Evolutionary conservation across 2,329 filamentous ascomycete genomes (phyloP), one percentile per base, ranked within the genome.

Genomic region (Pyrenophora seminiperda): DNA sequence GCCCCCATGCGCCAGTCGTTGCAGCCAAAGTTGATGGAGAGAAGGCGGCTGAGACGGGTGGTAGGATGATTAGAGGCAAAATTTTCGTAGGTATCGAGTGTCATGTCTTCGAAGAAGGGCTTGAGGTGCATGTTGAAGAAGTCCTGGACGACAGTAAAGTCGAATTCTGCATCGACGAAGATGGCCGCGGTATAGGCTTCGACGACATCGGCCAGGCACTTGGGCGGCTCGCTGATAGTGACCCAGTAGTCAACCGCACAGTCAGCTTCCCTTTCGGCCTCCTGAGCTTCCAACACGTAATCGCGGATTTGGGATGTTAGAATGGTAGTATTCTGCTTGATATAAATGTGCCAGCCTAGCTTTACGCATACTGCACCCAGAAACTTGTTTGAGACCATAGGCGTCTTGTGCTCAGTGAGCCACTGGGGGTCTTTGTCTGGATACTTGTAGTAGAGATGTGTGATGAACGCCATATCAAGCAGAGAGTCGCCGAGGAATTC

Each of bases 321-420:
- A 5, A 79, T 75, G 0, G 84, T 58, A 20, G 76, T 73, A 50
- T 76, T 75, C 47, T 77, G 76, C 3, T 79, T 81, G 13, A 97
- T 75, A 67, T 93, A 86, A 40, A 79, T 83, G 67, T 97, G 86
- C 47, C 97, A 87, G 0, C 83, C 87, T 0, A 97, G 81, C 39
- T 84, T 81, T 3, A 95, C 90, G 51, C 88, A 88, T 3, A 97
- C 78, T 14, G 86, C 90, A 1, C 89, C 91, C 1, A 97, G 81
- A 67, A 97, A 99, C 53, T 92, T 91, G 75, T 99, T 99, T 44
- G 90, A 94, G 0, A 94, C 92, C 90, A 99, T 97, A n/a, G 92
- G 91, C 86, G 95, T 97, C 76, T 97, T 97, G 79, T 97, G 93
- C 73, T 97, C 94, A 0, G 94, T 97, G 51, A 99, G 79, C 93